These are phyloP conservation scores for Linderina pennispora DNA, from an alignment of 192 early-diverging fungal genomes.

Conservation along the genomic window DNA sequence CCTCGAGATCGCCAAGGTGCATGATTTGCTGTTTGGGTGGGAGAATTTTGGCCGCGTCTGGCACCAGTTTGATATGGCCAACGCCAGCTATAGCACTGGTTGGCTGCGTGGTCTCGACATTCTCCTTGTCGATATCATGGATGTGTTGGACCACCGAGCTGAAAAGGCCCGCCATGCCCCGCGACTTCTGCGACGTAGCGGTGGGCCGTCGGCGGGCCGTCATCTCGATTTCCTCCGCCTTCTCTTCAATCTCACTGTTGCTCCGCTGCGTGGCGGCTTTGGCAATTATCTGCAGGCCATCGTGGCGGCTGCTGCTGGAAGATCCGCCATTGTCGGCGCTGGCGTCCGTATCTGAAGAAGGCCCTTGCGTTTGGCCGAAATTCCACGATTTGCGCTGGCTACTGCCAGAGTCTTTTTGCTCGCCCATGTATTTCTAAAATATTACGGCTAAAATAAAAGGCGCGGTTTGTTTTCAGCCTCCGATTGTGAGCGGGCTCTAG, in stretches of 20 bases:
- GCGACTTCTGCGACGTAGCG: neutral
- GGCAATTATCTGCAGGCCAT: too few relatives aligned
- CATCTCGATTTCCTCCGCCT: neutral
- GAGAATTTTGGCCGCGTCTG: conserved; percentile 13
- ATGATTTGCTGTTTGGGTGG: neutral
- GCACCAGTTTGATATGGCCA: conserved; percentile 31
- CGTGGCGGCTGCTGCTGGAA: too few relatives aligned
- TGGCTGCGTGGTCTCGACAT: neutral
- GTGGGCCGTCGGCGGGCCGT: neutral
- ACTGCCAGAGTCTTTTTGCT: too few relatives aligned
- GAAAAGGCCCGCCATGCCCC: conserved; percentile 3
- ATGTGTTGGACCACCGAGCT: conserved; percentile 23
- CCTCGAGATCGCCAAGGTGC: neutral
- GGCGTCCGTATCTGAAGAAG: too few relatives aligned
- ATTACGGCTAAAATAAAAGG: too few relatives aligned
- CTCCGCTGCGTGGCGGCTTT: too few relatives aligned
- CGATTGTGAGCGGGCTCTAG: too few relatives aligned
- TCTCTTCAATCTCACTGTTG: too few relatives aligned
- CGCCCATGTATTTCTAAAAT: too few relatives aligned
- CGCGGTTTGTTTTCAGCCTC: too few relatives aligned
- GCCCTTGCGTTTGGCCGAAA: too few relatives aligned
- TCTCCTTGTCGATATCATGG: conserved; percentile 23
- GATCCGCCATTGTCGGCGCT: neutral
- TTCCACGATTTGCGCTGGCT: too few relatives aligned
- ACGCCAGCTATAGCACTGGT: conserved; percentile 18